Evolutionary conservation across 75 land plant genomes (phyloP).

Genomic region (Selaginella moellendorffii): DNA sequence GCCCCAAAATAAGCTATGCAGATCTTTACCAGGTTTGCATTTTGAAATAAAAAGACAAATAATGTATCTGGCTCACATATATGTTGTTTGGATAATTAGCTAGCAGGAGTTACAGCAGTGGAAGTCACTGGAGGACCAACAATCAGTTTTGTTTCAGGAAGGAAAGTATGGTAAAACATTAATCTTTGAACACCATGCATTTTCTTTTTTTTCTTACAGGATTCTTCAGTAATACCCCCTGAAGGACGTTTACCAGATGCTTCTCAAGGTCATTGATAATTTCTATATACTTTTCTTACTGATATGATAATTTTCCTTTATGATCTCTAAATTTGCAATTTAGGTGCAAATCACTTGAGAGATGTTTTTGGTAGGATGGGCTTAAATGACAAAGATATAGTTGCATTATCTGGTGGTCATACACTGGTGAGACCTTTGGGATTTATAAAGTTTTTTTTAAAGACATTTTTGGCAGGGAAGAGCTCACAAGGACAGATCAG

Average conservation of each 20-base stretch:
- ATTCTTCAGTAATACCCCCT: conserved; percentile 34
- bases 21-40: conserved; percentile 77
- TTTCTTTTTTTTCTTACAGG: conserved; percentile 25
- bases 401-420: conserved; percentile 90
- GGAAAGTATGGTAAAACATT: conserved; percentile 64
- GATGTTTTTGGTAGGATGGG: conserved; percentile 75
- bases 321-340: background rate
- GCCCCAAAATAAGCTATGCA: conserved; percentile 73
- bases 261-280: too few relatives aligned
- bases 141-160: conserved; percentile 78
- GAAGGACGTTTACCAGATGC: conserved; percentile 95
- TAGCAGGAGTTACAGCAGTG: conserved; percentile 96
- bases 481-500: conserved; percentile 91
- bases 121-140: conserved; percentile 94
- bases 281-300: too few relatives aligned
- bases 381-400: conserved; percentile 72
- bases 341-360: conserved; percentile 72
- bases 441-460: too few relatives aligned
- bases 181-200: background rate
- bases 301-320: background rate
- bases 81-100: too few relatives aligned
- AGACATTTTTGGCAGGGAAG: conserved; percentile 44
- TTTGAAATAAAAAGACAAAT: background rate
- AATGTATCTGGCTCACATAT: background rate
- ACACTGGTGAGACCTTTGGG: conserved; percentile 59